These are phyloP conservation scores for Lotus japonicus DNA, from an alignment of 306 rosid genomes.

Conservation along the genomic window DNA sequence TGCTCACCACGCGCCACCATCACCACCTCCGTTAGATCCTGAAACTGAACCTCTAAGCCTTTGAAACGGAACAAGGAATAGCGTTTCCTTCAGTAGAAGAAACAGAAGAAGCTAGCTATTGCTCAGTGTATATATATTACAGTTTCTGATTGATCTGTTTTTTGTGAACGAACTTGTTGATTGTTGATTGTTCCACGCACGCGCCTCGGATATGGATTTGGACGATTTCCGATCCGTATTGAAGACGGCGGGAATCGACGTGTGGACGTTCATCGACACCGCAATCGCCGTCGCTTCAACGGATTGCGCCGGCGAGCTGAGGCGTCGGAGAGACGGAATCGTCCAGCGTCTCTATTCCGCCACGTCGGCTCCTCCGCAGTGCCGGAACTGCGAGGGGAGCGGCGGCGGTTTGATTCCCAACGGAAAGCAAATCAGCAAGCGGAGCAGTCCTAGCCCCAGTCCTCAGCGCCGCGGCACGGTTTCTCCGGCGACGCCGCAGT, in stretches of 20 bases:
- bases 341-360: slow-evolving; percentile 65
- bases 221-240: slow-evolving; percentile 79
- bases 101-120: neutral
- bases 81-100: neutral
- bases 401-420: neutral
- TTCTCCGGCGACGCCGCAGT: slow-evolving; percentile 72
- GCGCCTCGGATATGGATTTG: slow-evolving; percentile 50
- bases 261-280: slow-evolving; percentile 77
- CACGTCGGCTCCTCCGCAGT: slow-evolving; percentile 25
- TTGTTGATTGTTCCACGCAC: neutral
- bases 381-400: slow-evolving; percentile 42
- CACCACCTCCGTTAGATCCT: too few relatives aligned
- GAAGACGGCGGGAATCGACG: slow-evolving; percentile 74
- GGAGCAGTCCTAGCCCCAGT: slow-evolving; percentile 23
- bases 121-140: too few relatives aligned
- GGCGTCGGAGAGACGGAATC: slow-evolving; percentile 68
- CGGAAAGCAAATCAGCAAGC: slow-evolving; percentile 23
- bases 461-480: slow-evolving; percentile 15
- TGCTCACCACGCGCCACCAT: too few relatives aligned
- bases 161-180: too few relatives aligned
- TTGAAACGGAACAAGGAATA: slow-evolving; percentile 1
- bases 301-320: slow-evolving; percentile 58
- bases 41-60: neutral
- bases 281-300: slow-evolving; percentile 72
- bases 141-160: slow-evolving; percentile 2